Evolutionary conservation across 345 rosid species (phyloP), one percentile per base, ranked within the genome.

Genomic region (Euclidium syriacum): DNA sequence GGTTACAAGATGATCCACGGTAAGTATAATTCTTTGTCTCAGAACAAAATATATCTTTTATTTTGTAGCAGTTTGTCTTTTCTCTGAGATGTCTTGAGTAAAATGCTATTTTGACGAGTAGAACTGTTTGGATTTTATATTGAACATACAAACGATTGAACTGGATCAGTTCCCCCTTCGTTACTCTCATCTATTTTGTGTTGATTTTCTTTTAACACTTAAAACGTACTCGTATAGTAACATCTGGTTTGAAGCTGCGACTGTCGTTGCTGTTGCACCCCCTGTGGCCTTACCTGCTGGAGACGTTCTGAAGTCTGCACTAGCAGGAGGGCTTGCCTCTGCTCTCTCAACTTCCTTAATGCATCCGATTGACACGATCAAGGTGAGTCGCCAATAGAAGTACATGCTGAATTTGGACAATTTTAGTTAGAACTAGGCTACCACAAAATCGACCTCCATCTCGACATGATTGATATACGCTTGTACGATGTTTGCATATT

Each of bases 181-280:
- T 42, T 47, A 1, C 34, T 18, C 30, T 48, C 10, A 27, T 36
- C 8, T 47, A 4, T n/a, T 57, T 38, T 3, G 25, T 38, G 34
- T 39, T 58, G 25, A 49, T 58, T 40, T n/a, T 49, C 7, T 41
- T 4, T 56, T 10, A 29, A 47, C 8, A 35, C 26, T 26, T 36
- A 4, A 15, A 29, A 68, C 52, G 17, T 54, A 50, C 65, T 27
- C 39, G 14, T 63, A 48, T 77, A 94, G 99, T 78, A 80, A 75
- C 52, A 88, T 87, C 79, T 89, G 96, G 99, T 94, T 89, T 80
- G 96, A 94, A 83, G 90, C 99, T 39, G 99, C 97, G 8, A 90
- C 97, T 47, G 97, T 87, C 73, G 96, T 92, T 75, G 85, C 95
- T 65, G 99, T 94, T 78, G 81, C 95, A 59, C 96, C 97, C 14